These are phyloP conservation scores for Coniochaeta sp. DNA, from an alignment of 2,329 filamentous ascomycete species.

Conservation along the genomic window DNA sequence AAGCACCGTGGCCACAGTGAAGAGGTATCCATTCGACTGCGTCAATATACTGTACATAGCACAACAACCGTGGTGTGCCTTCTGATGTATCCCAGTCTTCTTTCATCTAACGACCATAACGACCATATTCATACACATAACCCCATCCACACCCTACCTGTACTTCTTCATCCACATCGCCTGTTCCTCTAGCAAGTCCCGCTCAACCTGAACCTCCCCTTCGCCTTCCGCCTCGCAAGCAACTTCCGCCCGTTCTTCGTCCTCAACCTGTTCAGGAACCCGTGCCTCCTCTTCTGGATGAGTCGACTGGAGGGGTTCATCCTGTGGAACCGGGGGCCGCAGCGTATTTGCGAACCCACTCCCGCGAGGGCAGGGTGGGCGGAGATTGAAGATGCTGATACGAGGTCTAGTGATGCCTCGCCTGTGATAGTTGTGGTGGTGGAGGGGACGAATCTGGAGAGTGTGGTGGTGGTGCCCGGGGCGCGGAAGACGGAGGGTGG, in stretches of 20 bases:
- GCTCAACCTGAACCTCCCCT: conserved; percentile 40
- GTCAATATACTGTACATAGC: too few relatives aligned
- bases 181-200: conserved; percentile 22
- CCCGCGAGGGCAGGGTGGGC: conserved; percentile 44
- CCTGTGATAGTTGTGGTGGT: conserved; percentile 10
- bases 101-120: too few relatives aligned
- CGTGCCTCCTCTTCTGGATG: conserved; percentile 52
- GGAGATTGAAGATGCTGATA: conserved; percentile 38
- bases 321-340: conserved; percentile 47
- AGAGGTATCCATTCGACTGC: too few relatives aligned
- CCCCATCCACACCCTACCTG: too few relatives aligned
- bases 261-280: conserved; percentile 45
- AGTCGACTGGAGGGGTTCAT: conserved; percentile 48
- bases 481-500: conserved; percentile 23
- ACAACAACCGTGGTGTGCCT: too few relatives aligned
- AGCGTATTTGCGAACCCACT: conserved; percentile 41
- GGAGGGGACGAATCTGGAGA: conserved; percentile 19
- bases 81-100: too few relatives aligned
- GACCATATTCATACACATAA: too few relatives aligned
- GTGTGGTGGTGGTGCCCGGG: conserved; percentile 14
- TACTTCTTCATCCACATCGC: too few relatives aligned
- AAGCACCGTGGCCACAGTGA: too few relatives aligned
- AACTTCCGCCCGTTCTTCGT: conserved; percentile 46
- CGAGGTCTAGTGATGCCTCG: conserved; percentile 29
- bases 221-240: conserved; percentile 42